These are phyloP conservation scores for Hansenula sp. DNA, from an alignment of 1,139 yeast genomes.

Conservation along the genomic window DNA sequence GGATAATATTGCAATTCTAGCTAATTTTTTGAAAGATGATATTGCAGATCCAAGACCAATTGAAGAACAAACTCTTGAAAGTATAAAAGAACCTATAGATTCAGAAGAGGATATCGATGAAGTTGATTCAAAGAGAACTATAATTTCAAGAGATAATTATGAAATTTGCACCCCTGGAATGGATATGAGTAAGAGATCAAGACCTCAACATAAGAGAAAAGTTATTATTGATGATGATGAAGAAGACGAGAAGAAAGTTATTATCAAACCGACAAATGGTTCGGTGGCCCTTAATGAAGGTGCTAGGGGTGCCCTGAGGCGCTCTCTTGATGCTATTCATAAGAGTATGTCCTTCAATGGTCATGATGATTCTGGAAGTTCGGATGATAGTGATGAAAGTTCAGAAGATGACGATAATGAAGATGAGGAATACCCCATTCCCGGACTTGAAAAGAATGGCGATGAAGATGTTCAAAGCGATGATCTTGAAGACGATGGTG, in stretches of 20 bases:
- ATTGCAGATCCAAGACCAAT: conserved; percentile 54
- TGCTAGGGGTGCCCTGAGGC: not conserved
- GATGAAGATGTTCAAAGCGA: conserved; percentile 19
- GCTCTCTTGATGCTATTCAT: conserved; percentile 2
- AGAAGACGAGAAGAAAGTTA: conserved; percentile 8
- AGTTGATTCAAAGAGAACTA: conserved; percentile 5
- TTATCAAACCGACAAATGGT: not conserved
- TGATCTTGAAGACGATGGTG: conserved; percentile 16
- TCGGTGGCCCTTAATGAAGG: not conserved
- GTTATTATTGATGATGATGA: conserved; percentile 13
- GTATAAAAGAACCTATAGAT: conserved; percentile 22
- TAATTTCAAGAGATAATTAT: conserved; percentile 12
- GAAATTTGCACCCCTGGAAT: conserved; percentile 30
- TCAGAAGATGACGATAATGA: conserved; percentile 8
- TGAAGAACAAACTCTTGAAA: conserved; percentile 49
- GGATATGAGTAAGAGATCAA: conserved; percentile 13
- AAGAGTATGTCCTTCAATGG: conserved; percentile 1
- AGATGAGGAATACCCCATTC: no score
- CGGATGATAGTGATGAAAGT: conserved; percentile 6
- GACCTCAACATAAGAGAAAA: conserved; percentile 8
- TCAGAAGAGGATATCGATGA: conserved; percentile 11
- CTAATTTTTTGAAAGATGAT: conserved; percentile 61
- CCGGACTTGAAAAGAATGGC: no score
- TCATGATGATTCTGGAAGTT: not conserved
- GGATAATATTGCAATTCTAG: conserved; percentile 51